Evolutionary conservation across 75 land plant genomes (phyloP).

Genomic region (Selaginella moellendorffii): DNA sequence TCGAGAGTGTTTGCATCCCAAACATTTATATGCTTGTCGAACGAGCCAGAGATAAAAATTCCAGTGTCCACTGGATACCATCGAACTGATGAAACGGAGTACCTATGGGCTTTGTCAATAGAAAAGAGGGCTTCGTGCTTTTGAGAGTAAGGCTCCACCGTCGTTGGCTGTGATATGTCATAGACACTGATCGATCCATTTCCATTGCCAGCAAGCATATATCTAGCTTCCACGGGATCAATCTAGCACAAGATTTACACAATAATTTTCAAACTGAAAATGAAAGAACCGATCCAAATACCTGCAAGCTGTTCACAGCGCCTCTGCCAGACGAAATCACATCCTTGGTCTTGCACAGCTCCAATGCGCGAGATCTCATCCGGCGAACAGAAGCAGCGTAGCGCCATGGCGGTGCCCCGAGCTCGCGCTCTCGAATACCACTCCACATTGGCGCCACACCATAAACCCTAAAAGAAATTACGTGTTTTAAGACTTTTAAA

Average conservation of each 20-base stretch:
- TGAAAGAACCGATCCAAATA: no score
- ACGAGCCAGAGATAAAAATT: conserved; percentile 71
- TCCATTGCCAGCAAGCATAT: conserved; percentile 64
- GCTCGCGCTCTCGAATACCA: conserved; percentile 43
- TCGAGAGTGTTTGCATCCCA: conserved; percentile 86
- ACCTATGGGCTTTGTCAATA: conserved; percentile 79
- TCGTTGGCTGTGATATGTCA: conserved; percentile 48
- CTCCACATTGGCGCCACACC: conserved; percentile 44
- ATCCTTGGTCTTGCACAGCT: conserved; percentile 58
- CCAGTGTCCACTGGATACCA: conserved; percentile 98
- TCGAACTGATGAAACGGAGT: conserved; percentile 60
- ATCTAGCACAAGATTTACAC: conserved; percentile 35
- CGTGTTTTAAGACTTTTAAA: no score
- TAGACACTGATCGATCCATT: conserved; percentile 78
- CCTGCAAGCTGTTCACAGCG: conserved; percentile 73
- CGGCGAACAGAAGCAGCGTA: conserved; percentile 33
- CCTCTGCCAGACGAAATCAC: conserved; percentile 53
- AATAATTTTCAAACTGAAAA: conserved; percentile 3
- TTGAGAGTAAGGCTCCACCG: conserved; percentile 32
- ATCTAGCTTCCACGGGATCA: conserved; percentile 70
- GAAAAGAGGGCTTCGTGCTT: conserved; percentile 51
- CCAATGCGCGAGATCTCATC: conserved; percentile 25
- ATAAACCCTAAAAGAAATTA: not conserved
- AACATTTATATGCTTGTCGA: conserved; percentile 72
- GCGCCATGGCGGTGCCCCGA: conserved; percentile 36